Evolutionary conservation across 1,284 basidiomycete species (phyloP).

Genomic region (Cryptococcus neoformans): DNA sequence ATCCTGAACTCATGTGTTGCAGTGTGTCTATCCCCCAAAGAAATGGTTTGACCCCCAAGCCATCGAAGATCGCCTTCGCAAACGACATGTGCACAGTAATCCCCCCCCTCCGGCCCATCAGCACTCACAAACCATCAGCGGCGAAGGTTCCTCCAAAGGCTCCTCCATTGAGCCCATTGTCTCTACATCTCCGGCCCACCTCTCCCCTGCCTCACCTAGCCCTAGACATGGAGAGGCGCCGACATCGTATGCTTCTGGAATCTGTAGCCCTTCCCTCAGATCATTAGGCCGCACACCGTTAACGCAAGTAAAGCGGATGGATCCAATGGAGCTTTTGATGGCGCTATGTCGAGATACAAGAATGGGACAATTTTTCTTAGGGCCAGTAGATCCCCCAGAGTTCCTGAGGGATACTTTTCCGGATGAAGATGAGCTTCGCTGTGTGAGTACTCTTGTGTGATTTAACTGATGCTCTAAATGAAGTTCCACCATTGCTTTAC

Average conservation of each 20-base stretch:
- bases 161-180: not conserved
- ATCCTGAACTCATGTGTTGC: not conserved
- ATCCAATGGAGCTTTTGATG: constrained; percentile 31
- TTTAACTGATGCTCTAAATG: not conserved
- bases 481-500: constrained; percentile 44
- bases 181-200: not conserved
- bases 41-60: constrained; percentile 31
- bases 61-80: constrained; percentile 21
- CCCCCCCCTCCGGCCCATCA: constrained; percentile 4
- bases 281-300: not conserved
- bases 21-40: constrained; percentile 38
- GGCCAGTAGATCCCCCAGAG: constrained; percentile 33
- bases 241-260: not conserved
- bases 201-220: not conserved
- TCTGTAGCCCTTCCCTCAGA: not conserved
- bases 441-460: constrained; percentile 18
- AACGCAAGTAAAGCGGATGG: constrained; percentile 8
- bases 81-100: constrained; percentile 14
- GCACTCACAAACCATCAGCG: not conserved
- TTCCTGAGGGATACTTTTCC: constrained; percentile 34
- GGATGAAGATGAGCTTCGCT: constrained; percentile 31
- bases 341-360: constrained; percentile 36
- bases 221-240: not conserved
- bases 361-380: constrained; percentile 40
- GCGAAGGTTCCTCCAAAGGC: not conserved